These are phyloP conservation scores for Stipa capillata DNA, from an alignment of 176 grass and related monocot species.

Conservation along the genomic window DNA sequence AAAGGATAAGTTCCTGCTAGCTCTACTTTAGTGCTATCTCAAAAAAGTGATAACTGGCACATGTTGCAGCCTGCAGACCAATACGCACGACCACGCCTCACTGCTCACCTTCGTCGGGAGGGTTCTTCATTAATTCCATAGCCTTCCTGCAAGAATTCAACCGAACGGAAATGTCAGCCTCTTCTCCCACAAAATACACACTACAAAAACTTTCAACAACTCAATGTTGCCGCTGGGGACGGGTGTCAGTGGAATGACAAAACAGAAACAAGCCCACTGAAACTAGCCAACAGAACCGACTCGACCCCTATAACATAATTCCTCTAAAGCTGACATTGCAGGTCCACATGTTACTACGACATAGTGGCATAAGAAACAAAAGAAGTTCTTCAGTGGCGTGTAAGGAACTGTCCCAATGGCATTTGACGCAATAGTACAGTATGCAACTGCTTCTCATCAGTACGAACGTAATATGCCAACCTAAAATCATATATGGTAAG, in stretches of 20 bases:
- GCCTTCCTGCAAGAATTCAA: constrained; percentile 2
- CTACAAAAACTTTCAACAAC: constrained; percentile 26
- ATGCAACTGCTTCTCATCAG: neutral
- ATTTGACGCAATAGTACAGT: neutral
- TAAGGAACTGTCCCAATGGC: neutral
- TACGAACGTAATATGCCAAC: neutral
- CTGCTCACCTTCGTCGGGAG: neutral
- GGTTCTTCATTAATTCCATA: neutral
- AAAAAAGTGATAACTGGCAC: too few species aligned
- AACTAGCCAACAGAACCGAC: neutral
- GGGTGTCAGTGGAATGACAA: constrained; percentile 43
- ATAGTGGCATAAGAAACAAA: neutral
- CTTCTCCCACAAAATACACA: neutral
- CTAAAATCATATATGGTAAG: neutral
- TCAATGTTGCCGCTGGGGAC: neutral
- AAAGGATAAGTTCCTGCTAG: neutral
- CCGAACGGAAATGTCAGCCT: neutral
- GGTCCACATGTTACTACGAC: too few species aligned
- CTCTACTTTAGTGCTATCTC: neutral
- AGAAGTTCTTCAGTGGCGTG: neutral
- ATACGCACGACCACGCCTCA: neutral
- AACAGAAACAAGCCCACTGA: constrained; percentile 44
- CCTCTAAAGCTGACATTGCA: too few species aligned
- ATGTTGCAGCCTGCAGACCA: neutral
- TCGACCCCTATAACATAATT: neutral